A percentile compares a stretch with the other conserved stretches of the same genome.
Evolutionary conservation across 1,139 yeast species (phyloP).

Genomic region (Candida labiduridarum): DNA sequence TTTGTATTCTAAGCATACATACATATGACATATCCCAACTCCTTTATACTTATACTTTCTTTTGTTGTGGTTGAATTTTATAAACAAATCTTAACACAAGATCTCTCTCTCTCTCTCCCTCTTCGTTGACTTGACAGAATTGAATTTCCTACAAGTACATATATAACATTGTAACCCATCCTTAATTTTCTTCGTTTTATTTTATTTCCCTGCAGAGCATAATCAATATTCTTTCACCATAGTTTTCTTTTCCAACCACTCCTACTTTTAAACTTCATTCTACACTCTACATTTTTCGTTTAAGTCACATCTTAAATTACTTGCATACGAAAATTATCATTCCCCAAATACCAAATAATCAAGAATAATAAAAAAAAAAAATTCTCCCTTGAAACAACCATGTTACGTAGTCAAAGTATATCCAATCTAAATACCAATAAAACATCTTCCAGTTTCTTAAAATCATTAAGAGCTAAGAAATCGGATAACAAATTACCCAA

Average conservation of each 20-base stretch:
- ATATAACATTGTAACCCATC: not conserved
- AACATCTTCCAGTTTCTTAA: slow-evolving; percentile 23
- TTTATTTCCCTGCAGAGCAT: not conserved
- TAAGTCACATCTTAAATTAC: not conserved
- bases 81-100: not conserved
- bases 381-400: slow-evolving; percentile 10
- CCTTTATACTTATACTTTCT: not conserved
- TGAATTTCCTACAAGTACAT: not conserved
- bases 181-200: not conserved
- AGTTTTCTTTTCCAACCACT: too few relatives aligned
- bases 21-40: too few relatives aligned
- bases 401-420: slow-evolving; percentile 38
- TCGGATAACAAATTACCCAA: slow-evolving; percentile 3
- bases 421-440: slow-evolving; percentile 28
- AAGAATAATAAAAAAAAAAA: too few relatives aligned
- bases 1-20: not conserved
- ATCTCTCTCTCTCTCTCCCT: not conserved
- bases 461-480: slow-evolving; percentile 24
- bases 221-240: too few relatives aligned
- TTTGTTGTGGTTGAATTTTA: not conserved
- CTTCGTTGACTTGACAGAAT: not conserved
- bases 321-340: not conserved
- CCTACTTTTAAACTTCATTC: too few relatives aligned
- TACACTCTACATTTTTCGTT: not conserved
- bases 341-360: not conserved